Evolutionary conservation across 2,329 filamentous ascomycete genomes (phyloP).

Genomic region (Fusarium sp.): DNA sequence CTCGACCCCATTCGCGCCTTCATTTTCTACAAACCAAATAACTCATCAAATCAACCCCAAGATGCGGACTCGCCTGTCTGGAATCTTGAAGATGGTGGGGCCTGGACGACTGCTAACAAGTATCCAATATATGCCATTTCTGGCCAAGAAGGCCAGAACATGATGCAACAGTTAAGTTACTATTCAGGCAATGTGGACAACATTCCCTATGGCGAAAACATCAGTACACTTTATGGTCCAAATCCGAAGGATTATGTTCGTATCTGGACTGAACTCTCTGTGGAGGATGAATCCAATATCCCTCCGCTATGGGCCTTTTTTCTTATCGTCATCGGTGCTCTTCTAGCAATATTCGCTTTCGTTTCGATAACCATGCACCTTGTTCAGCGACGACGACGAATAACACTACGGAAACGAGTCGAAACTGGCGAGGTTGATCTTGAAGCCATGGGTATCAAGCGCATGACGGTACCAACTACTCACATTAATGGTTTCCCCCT

Average conservation of each 20-base stretch:
- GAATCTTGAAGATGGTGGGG: slow-evolving; percentile 75
- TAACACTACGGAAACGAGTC: slow-evolving; percentile 76
- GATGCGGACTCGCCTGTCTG: slow-evolving; percentile 73
- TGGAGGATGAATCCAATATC: slow-evolving; percentile 64
- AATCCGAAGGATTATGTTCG: slow-evolving; percentile 71
- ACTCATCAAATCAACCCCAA: slow-evolving; percentile 73
- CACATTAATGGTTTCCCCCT: slow-evolving; percentile 81
- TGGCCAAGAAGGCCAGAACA: slow-evolving; percentile 71
- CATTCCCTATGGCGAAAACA: slow-evolving; percentile 70
- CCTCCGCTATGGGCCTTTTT: slow-evolving; percentile 87
- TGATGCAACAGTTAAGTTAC: slow-evolving; percentile 78
- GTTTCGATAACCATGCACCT: slow-evolving; percentile 82
- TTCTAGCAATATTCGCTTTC: slow-evolving; percentile 74
- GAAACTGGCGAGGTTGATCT: slow-evolving; percentile 85
- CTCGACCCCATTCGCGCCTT: slow-evolving; percentile 72
- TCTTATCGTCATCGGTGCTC: slow-evolving; percentile 76
- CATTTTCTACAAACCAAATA: slow-evolving; percentile 72
- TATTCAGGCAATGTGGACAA: slow-evolving; percentile 83
- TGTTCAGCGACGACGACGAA: slow-evolving; percentile 78
- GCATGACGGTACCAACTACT: slow-evolving; percentile 79
- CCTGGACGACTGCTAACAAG: slow-evolving; percentile 78
- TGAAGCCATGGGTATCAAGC: slow-evolving; percentile 86
- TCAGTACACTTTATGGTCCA: slow-evolving; percentile 67
- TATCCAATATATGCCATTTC: slow-evolving; percentile 89
- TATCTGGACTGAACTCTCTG: slow-evolving; percentile 68